A percentile compares a stretch with the other conserved stretches of the same genome.
phyloP scores from a whole-genome alignment of 176 grass and related monocot species.

The Avena sativa region DNA sequence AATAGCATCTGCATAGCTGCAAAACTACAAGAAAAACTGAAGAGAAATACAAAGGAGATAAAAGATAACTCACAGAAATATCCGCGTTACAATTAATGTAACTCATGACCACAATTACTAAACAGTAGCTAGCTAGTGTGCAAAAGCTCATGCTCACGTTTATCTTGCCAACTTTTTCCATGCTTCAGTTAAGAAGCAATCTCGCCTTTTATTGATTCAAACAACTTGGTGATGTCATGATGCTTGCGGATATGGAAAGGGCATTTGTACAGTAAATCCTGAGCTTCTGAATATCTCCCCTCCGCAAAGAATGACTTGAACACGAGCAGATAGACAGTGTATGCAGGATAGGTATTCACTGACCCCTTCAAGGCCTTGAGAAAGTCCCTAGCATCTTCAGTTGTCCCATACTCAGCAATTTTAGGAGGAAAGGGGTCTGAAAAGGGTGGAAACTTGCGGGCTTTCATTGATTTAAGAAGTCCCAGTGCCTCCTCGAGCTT shows the following conservation, averaged over 20 bases:
- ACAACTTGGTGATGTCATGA: conserved; percentile 57
- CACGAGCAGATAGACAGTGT: conserved; percentile 59
- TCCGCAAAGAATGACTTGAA: conserved; percentile 81
- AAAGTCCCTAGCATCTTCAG: conserved; percentile 77
- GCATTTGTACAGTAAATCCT: conserved; percentile 82
- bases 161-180: conserved; percentile 31
- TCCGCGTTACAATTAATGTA: conserved; percentile 20
- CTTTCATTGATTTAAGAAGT: conserved; percentile 74
- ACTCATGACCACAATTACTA: conserved; percentile 11
- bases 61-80: conserved; percentile 5
- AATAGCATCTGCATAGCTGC: not conserved
- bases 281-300: conserved; percentile 79
- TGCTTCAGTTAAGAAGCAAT: conserved; percentile 43
- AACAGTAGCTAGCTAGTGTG: conserved; percentile 19
- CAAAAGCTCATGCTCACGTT: conserved; percentile 19
- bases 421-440: conserved; percentile 66
- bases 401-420: conserved; percentile 72
- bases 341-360: conserved; percentile 45
- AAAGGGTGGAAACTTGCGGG: conserved; percentile 66
- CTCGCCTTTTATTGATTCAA: conserved; percentile 61
- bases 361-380: conserved; percentile 65
- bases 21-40: not conserved
- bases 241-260: conserved; percentile 81
- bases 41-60: not conserved
- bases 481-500: conserved; percentile 74